Evolutionary conservation across 2,329 filamentous ascomycete genomes (phyloP), one percentile per base, ranked within the genome.

Genomic region (Cladosporium sp.): DNA sequence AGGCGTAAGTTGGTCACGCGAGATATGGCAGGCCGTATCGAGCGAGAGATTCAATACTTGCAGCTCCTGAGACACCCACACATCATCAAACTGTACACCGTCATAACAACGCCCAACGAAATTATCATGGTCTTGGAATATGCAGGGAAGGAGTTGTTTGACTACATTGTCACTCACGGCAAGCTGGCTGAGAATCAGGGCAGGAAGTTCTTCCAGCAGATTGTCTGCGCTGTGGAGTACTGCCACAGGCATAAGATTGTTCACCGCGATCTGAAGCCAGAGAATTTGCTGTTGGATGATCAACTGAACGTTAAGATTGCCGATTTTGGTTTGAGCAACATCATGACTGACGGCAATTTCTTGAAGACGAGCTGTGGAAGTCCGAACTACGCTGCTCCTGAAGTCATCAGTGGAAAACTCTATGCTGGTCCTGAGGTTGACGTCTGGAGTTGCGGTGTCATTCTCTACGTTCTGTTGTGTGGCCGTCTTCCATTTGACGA

Each of bases 111-210:
- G 6, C 85, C 87, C 22, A 86, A 83, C 61, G 94, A 99, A 73
- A 99, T 99, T 71, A 94, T 97, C 74, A 99, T 99, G 94, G 94
- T 99, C 49, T 84, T 99, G 65, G 94, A 99, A 75, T 99, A 96
- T 75, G 94, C 94, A 40, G 94, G 94, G 61, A 90, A 90, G 60
- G 94, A 99, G 75, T 81, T 99, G 60, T 99, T 99, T 75, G 93
- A 99, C 75, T 97, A 97, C 76, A 94, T 99, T 61, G 94, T 99
- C 58, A 88, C 92, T 70, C 87, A 97, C 71, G 94, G 94, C 56
- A 87, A 90, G 70, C 91, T 97, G 82, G 86, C 88, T 65, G 94
- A 99, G 74, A 83, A 87, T 60, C 90, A 95, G 72, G 94, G 94
- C n/a, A 87, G 94, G 58, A 91, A 93, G 65, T 97, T 99, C 79